Percentiles rank a stretch among this genome's conserved stretches.
These are phyloP conservation scores for Paraphoma sp. DNA, from an alignment of 2,329 filamentous ascomycete genomes.

Conservation along the genomic window DNA sequence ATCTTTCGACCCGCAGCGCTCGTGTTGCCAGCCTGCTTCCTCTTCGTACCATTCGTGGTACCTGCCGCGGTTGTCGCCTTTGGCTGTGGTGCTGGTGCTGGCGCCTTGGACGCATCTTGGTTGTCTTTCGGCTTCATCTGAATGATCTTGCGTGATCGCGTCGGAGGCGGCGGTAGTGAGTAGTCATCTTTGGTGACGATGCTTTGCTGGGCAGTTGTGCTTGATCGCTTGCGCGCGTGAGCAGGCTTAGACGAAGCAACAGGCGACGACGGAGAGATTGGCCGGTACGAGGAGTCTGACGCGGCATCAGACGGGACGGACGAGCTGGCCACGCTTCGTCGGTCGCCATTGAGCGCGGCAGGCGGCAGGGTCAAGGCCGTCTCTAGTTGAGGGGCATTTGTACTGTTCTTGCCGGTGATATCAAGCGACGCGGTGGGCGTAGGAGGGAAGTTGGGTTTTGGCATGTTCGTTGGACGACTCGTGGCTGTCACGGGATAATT, in stretches of 20 bases:
- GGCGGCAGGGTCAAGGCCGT: slow-evolving; percentile 78
- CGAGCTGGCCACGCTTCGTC: slow-evolving; percentile 54
- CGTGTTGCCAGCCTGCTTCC: slow-evolving; percentile 72
- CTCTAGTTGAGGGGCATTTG: slow-evolving; percentile 67
- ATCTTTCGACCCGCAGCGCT: slow-evolving; percentile 93
- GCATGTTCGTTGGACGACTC: slow-evolving; percentile 60
- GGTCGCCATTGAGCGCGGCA: slow-evolving; percentile 65
- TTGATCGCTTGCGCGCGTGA: slow-evolving; percentile 41
- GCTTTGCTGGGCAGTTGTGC: slow-evolving; percentile 32
- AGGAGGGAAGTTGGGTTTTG: slow-evolving; percentile 70
- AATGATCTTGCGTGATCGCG: slow-evolving; percentile 92
- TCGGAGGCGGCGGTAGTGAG: slow-evolving; percentile 88
- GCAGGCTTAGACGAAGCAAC: slow-evolving; percentile 38
- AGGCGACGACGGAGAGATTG: slow-evolving; percentile 51
- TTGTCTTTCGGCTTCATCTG: slow-evolving; percentile 81
- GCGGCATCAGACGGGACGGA: slow-evolving; percentile 56
- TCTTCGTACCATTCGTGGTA: slow-evolving; percentile 62
- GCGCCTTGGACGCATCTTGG: slow-evolving; percentile 30
- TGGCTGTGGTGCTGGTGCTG: slow-evolving; percentile 23
- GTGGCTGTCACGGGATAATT: slow-evolving; percentile 19
- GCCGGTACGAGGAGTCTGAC: slow-evolving; percentile 61
- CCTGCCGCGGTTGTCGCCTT: slow-evolving; percentile 26
- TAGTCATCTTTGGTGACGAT: slow-evolving; percentile 68
- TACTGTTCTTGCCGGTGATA: slow-evolving; percentile 74
- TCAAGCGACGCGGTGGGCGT: slow-evolving; percentile 83